Percentiles rank a stretch among this genome's conserved stretches.
phyloP scores from a whole-genome alignment of 2,329 filamentous ascomycete species.

The Fusarium sp. region DNA sequence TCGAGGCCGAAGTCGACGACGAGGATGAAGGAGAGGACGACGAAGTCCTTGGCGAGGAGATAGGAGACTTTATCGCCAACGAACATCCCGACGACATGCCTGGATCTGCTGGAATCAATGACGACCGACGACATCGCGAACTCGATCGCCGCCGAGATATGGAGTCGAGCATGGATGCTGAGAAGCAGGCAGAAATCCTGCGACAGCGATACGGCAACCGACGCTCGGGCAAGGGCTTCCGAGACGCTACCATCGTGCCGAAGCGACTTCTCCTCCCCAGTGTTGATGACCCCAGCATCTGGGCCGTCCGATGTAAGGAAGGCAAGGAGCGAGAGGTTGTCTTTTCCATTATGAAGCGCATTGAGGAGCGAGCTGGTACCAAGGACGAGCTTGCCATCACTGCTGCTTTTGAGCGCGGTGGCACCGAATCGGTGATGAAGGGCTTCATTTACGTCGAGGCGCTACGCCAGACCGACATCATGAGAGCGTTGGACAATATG shows the following conservation, averaged over 20 bases:
- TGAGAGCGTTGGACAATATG: conserved; percentile 84
- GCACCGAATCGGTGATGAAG: conserved; percentile 82
- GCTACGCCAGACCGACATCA: conserved; percentile 85
- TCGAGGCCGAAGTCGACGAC: conserved; percentile 97
- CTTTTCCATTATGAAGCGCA: conserved; percentile 87
- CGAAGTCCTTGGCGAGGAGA: conserved; percentile 87
- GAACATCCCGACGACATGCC: conserved; percentile 91
- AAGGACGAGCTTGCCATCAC: conserved; percentile 88
- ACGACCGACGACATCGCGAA: conserved; percentile 93
- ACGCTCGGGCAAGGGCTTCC: conserved; percentile 71
- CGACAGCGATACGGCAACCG: conserved; percentile 90
- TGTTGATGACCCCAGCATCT: conserved; percentile 96
- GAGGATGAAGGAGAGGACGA: conserved; percentile 90
- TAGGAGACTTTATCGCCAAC: conserved; percentile 87
- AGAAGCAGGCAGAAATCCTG: conserved; percentile 89
- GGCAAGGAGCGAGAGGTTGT: conserved; percentile 96
- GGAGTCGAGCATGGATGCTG: conserved; percentile 89
- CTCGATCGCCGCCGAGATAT: conserved; percentile 92
- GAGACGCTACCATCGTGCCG: conserved; percentile 82
- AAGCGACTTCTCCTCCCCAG: conserved; percentile 90
- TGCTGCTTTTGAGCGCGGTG: conserved; percentile 90
- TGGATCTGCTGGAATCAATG: conserved; percentile 82
- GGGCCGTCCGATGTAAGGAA: conserved; percentile 91
- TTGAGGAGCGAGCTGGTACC: conserved; percentile 82
- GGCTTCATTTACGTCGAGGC: conserved; percentile 97